A percentile compares a stretch with the other conserved stretches of the same genome.
These are phyloP conservation scores for Fraxinus floribunda DNA, from an alignment of 305 asterid genomes.

Conservation along the genomic window DNA sequence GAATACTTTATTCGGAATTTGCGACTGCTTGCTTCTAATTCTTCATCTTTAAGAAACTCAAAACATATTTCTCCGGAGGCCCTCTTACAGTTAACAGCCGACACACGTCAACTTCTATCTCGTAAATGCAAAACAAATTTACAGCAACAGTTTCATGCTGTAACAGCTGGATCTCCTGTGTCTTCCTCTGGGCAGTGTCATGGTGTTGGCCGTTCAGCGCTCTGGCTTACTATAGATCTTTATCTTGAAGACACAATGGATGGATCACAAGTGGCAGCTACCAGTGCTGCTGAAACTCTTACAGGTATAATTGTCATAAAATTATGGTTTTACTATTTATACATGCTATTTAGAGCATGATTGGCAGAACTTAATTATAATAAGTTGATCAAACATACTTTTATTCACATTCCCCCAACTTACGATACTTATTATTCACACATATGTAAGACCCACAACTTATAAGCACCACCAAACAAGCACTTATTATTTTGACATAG, in stretches of 20 bases:
- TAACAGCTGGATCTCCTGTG: conserved; percentile 55
- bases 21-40: conserved; percentile 68
- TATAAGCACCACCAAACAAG: not conserved
- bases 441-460: not conserved
- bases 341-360: conserved; percentile 10
- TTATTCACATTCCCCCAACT: not conserved
- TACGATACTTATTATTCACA: not conserved
- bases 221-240: conserved; percentile 90
- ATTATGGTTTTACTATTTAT: conserved; percentile 3
- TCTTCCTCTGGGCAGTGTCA: conserved; percentile 58
- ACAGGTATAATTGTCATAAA: conserved; percentile 43
- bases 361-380: not conserved
- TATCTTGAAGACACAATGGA: conserved; percentile 88
- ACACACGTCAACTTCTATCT: conserved; percentile 53
- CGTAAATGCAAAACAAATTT: conserved; percentile 68
- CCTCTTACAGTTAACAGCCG: conserved; percentile 75
- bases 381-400: not conserved
- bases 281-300: conserved; percentile 83
- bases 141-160: conserved; percentile 61
- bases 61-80: conserved; percentile 68
- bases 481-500: conserved; percentile 1
- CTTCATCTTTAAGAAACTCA: conserved; percentile 74
- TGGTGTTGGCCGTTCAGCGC: conserved; percentile 60
- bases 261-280: conserved; percentile 76
- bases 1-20: conserved; percentile 63